Conservation (phyloP, 192 early-diverging fungal species). For the Gaertneriomyces sp. region DNA sequence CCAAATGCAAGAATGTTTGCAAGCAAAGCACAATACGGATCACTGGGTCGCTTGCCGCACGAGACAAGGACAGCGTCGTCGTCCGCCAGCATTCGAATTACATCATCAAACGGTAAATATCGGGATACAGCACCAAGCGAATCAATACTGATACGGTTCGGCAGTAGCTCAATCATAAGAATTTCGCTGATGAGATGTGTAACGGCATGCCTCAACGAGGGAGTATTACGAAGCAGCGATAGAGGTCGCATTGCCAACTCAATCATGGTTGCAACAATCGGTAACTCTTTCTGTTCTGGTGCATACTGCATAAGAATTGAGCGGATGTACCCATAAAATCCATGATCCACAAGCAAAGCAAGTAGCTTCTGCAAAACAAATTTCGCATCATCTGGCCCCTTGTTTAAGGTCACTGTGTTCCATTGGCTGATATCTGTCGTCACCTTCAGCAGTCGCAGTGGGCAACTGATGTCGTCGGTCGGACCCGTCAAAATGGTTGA, state of each 20-base stretch:
- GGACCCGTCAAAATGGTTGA: too few species aligned
- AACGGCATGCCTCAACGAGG: not conserved
- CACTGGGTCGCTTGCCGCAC: not conserved
- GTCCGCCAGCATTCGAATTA: conserved; percentile 21
- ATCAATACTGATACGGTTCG: conserved; percentile 43
- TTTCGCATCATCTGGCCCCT: too few species aligned
- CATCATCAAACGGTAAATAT: conserved; percentile 37
- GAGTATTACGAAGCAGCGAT: not conserved
- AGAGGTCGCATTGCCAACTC: conserved; percentile 2
- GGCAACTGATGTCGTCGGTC: too few species aligned
- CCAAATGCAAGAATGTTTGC: conserved; percentile 44
- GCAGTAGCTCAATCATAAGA: conserved; percentile 48
- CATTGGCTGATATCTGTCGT: too few species aligned
- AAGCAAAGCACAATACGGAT: conserved; percentile 36
- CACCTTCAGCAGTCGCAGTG: too few species aligned
- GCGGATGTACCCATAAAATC: not conserved
- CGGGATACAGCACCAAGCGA: conserved; percentile 33
- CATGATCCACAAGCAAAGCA: too few species aligned
- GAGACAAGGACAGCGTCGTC: not conserved
- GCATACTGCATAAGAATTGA: not conserved
- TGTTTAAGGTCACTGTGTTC: too few species aligned
- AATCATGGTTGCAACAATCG: conserved; percentile 6
- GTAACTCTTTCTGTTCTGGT: not conserved
- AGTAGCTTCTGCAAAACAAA: too few species aligned
- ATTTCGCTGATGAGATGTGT: conserved; percentile 44